Conservation (phyloP, 2,329 filamentous ascomycete genomes). For the Botryotinia globosa region DNA sequence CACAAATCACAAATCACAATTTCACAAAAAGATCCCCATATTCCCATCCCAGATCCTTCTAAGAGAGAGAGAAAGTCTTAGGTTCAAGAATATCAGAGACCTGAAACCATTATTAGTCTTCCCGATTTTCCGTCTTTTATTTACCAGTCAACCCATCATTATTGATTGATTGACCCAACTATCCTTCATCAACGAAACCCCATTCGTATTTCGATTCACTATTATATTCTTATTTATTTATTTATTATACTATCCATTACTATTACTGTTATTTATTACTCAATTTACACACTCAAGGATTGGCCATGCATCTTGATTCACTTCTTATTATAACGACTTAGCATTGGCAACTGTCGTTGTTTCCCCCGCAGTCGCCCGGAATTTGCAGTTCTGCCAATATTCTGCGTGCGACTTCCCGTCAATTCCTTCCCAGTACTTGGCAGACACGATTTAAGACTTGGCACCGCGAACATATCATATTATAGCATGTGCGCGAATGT, state of each 20-base stretch:
- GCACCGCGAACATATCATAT: constrained; percentile 26
- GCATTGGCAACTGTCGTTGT: constrained; percentile 14
- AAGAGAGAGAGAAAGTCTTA: not conserved
- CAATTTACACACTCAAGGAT: not conserved
- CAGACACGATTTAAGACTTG: constrained; percentile 26
- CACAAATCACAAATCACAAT: not conserved
- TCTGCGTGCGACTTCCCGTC: constrained; percentile 18
- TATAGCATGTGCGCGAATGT: constrained; percentile 39
- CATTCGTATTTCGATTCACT: not conserved
- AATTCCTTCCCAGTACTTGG: constrained; percentile 30
- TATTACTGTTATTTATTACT: not conserved
- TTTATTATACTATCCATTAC: not conserved
- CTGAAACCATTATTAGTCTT: not conserved
- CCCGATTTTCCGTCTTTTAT: not conserved
- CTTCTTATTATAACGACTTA: constrained; percentile 13
- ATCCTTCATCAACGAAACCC: not conserved
- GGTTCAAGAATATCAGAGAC: not conserved
- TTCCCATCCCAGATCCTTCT: not conserved
- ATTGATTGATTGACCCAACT: not conserved
- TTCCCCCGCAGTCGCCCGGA: constrained; percentile 18
- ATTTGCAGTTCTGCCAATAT: constrained; percentile 15
- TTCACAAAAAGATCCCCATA: not conserved
- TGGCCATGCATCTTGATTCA: constrained; percentile 16
- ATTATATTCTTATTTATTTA: not conserved
- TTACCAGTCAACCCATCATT: not conserved